phyloP scores from a whole-genome alignment of 768 basidiomycete species.

The Amanita rimosa region DNA sequence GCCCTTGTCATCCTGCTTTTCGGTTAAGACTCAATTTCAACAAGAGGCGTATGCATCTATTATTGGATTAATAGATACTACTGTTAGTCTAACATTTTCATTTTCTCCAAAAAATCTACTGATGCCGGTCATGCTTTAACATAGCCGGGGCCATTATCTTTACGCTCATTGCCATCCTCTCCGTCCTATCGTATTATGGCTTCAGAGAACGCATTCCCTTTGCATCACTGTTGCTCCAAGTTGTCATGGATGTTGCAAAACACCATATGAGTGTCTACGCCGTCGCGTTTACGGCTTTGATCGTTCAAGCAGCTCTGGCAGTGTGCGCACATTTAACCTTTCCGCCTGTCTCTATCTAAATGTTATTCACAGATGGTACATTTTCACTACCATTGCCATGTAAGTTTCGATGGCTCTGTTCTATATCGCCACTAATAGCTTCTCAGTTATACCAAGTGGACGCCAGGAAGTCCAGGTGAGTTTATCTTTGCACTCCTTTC shows the following conservation, averaged over 20 bases:
- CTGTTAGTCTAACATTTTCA: slow-evolving; percentile 28
- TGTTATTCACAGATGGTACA: slow-evolving; percentile 45
- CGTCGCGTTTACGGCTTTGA: slow-evolving; percentile 62
- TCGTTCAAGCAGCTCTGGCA: slow-evolving; percentile 59
- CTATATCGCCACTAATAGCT: background rate
- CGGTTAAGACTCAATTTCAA: slow-evolving; percentile 4
- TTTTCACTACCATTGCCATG: slow-evolving; percentile 58
- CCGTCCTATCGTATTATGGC: slow-evolving; percentile 65
- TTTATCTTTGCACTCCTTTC: slow-evolving; percentile 3
- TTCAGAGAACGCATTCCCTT: slow-evolving; percentile 67
- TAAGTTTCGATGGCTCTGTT: background rate
- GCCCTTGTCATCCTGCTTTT: slow-evolving; percentile 12
- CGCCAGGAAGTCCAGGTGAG: slow-evolving; percentile 64
- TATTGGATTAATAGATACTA: slow-evolving; percentile 65
- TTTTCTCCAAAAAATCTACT: background rate
- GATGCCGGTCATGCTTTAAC: slow-evolving; percentile 4
- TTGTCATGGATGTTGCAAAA: slow-evolving; percentile 77
- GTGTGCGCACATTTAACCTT: slow-evolving; percentile 32
- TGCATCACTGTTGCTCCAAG: slow-evolving; percentile 67
- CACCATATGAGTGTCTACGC: slow-evolving; percentile 73
- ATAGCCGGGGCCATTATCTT: slow-evolving; percentile 83
- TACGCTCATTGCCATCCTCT: slow-evolving; percentile 68
- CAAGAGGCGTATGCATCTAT: slow-evolving; percentile 63
- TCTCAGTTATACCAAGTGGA: slow-evolving; percentile 52
- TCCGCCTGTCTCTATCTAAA: background rate